Base-by-base conservation (phyloP, 176 grass and related monocot species). In the Carex myosuroides region DNA sequence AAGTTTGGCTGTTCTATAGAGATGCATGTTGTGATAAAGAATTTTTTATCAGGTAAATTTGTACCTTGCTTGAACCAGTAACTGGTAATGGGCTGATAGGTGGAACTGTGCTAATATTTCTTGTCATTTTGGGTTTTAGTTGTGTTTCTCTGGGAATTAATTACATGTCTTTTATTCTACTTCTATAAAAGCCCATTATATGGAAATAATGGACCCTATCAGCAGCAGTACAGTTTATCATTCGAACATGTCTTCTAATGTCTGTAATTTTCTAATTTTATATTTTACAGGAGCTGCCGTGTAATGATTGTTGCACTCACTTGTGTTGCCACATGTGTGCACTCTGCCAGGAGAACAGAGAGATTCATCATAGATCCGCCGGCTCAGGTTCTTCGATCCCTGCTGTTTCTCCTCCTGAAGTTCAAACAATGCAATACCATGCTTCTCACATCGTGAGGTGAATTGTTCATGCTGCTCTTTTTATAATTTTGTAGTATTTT, bases 241-340 rank as follows among this genome's bases (percentile, higher is more conserved):
- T 65, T 39, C 48, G 12, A 22, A n/a, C 20, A 63, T 14, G 13
- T 20, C 22, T 58, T 33, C 48, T 66, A 39, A 63, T 2, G 16
- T 81, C 50, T 41, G 33, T 86, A 48, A 41, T 68, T 48, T 82
- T 46, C 53, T 4, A 58, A 79, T 60, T 44, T 24, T 74, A 60
- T 42, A 18, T 48, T 79, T 80, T 92, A 24, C 68, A 97, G 95
- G 95, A 94, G 89, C 89, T 88, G 55, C 92, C 92, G 9, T 94
- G 95, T 24, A 89, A 91, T 6, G 95, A 97, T 82, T 90, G 89
- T 74, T 87, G 87, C 30, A 97, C 95, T 8, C 92, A 97, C 74
- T 89, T 97, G 80, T 94, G 92, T 87, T 94, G 95, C 64, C 95
- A 97, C 82, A 54, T 93, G 64, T 97, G 95, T 55, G 95, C 92